Evolutionary conservation across 2,329 filamentous ascomycete species (phyloP).

Genomic region (Microdochium paspali): DNA sequence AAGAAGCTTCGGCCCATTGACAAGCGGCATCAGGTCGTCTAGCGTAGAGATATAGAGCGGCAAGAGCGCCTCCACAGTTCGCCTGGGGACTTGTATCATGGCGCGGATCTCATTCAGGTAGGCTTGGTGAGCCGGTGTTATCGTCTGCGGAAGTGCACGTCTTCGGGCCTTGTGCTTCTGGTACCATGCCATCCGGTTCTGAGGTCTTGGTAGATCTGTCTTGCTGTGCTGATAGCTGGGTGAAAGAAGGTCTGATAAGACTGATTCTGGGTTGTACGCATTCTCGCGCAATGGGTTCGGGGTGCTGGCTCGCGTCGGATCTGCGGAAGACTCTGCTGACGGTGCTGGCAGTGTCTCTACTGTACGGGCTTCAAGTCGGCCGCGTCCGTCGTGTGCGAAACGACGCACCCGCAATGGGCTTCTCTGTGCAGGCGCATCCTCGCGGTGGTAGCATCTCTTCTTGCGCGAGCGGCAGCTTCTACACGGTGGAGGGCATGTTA

Average conservation of each 20-base stretch:
- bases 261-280: constrained; percentile 10
- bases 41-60: constrained; percentile 7
- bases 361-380: too few relatives aligned
- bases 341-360: too few relatives aligned
- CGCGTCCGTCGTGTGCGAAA: too few relatives aligned
- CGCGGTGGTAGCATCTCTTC: too few relatives aligned
- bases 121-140: constrained; percentile 4
- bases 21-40: constrained; percentile 8
- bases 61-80: constrained; percentile 7
- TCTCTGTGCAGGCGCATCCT: too few relatives aligned
- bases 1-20: constrained; percentile 6
- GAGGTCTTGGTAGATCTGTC: not conserved
- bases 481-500: too few relatives aligned
- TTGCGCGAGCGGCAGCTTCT: too few relatives aligned
- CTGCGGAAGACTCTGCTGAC: too few relatives aligned
- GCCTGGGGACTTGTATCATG: constrained; percentile 5
- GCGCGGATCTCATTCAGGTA: constrained; percentile 9
- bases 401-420: too few relatives aligned
- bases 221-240: not conserved
- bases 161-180: constrained; percentile 4
- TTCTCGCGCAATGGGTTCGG: too few relatives aligned
- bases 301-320: too few relatives aligned
- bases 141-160: not conserved
- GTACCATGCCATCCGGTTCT: constrained; percentile 7
- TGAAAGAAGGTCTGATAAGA: constrained; percentile 5